A percentile compares a stretch with the other conserved stretches of the same genome.
phyloP scores from a whole-genome alignment of 2,329 filamentous ascomycete species.

The Beauveria scarabaeidicola region DNA sequence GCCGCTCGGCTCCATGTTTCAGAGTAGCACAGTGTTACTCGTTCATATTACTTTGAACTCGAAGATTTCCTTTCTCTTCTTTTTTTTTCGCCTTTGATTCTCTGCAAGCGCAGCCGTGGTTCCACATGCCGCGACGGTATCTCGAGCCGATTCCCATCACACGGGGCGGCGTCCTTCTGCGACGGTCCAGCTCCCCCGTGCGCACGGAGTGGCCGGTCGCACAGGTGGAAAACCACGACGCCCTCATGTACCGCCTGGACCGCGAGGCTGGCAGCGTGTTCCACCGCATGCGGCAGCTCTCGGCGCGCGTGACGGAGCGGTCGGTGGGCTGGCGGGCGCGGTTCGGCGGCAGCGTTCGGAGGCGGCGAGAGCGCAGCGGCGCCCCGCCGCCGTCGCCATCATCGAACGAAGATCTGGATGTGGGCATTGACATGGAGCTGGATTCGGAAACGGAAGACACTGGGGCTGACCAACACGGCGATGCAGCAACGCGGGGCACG shows the following conservation, averaged over 20 bases:
- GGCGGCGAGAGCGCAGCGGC: neutral
- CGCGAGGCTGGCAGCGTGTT: neutral
- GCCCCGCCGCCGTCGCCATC: neutral
- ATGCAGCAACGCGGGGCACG: conserved; percentile 21
- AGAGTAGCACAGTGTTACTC: neutral
- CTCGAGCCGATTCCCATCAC: neutral
- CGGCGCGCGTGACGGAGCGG: neutral
- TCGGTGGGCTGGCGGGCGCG: neutral
- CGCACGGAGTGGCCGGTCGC: neutral
- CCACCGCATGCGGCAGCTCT: neutral
- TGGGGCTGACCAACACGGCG: neutral
- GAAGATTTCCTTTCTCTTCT: neutral
- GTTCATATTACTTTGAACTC: neutral
- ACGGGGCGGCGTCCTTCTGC: neutral
- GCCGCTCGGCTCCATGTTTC: neutral
- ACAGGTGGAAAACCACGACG: neutral
- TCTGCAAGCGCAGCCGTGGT: neutral
- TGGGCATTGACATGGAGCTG: neutral
- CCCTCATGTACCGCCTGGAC: neutral
- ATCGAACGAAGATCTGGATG: neutral
- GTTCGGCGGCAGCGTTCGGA: neutral
- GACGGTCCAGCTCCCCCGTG: neutral
- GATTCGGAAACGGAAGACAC: neutral
- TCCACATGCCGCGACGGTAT: neutral
- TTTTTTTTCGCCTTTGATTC: neutral